Percentiles rank a stretch among this genome's conserved stretches.
Evolutionary conservation across 768 basidiomycete species (phyloP).

Genomic region (Pilatotrama ljubarskyi): DNA sequence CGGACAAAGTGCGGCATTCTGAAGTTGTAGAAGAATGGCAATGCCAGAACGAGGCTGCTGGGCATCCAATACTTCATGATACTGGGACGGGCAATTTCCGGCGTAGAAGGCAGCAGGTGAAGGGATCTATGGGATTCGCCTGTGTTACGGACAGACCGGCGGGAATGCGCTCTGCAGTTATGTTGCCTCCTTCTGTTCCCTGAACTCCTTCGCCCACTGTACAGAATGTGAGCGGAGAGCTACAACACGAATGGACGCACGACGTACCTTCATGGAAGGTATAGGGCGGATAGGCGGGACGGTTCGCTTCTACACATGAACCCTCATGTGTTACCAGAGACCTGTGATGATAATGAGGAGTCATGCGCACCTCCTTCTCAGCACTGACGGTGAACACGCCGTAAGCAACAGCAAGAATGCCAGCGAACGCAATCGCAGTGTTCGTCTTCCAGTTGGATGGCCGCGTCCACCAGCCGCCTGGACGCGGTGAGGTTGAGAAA

Average conservation of each 20-base stretch:
- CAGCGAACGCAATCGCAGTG: constrained; percentile 71
- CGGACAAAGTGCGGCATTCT: not conserved
- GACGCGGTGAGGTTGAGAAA: not conserved
- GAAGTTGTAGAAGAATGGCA: not conserved
- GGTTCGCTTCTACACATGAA: constrained; percentile 49
- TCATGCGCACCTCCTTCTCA: constrained; percentile 67
- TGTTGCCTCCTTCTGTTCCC: constrained; percentile 28
- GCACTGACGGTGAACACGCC: constrained; percentile 74
- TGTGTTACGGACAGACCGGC: not conserved
- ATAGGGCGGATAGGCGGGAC: constrained; percentile 66
- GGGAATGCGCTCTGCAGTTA: not conserved
- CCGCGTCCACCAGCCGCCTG: constrained; percentile 95
- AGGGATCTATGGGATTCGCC: too few relatives aligned
- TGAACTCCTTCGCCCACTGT: constrained; percentile 56
- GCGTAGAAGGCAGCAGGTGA: too few relatives aligned
- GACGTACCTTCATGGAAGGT: constrained; percentile 75
- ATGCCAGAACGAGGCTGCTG: too few relatives aligned
- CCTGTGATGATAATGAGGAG: not conserved
- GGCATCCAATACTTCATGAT: too few relatives aligned
- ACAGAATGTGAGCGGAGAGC: not conserved
- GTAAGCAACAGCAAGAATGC: constrained; percentile 67
- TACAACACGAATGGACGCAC: not conserved
- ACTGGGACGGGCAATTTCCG: too few relatives aligned
- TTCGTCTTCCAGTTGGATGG: constrained; percentile 89
- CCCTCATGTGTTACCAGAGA: not conserved